Evolutionary conservation across 2,329 filamentous ascomycete genomes (phyloP).

Genomic region (Parastagonospora nodorum): DNA sequence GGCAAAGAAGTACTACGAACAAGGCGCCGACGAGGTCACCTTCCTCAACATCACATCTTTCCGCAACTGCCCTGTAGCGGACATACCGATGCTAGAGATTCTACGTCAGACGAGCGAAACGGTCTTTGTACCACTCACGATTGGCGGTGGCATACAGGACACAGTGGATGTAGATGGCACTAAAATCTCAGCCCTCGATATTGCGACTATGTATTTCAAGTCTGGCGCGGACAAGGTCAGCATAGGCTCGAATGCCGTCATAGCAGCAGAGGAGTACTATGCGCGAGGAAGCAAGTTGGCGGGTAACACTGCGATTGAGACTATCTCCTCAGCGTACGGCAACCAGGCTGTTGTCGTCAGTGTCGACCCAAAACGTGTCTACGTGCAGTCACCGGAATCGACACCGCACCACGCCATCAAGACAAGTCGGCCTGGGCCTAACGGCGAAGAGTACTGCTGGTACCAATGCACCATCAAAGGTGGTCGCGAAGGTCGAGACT

Average conservation of each 20-base stretch:
- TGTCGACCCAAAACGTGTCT: slow-evolving; percentile 90
- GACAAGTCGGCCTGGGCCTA: slow-evolving; percentile 71
- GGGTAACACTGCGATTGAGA: slow-evolving; percentile 90
- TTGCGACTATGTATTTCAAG: slow-evolving; percentile 97
- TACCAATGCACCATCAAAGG: slow-evolving; percentile 98
- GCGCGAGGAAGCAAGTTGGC: slow-evolving; percentile 68
- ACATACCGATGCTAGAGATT: slow-evolving; percentile 95
- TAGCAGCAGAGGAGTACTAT: slow-evolving; percentile 91
- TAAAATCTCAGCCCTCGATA: slow-evolving; percentile 84
- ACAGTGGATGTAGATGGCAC: slow-evolving; percentile 87
- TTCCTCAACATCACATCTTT: slow-evolving; percentile 99
- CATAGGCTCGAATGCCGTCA: slow-evolving; percentile 92
- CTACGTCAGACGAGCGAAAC: slow-evolving; percentile 83
- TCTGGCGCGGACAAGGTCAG: slow-evolving; percentile 97
- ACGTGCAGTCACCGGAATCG: slow-evolving; percentile 70
- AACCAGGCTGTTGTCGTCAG: slow-evolving; percentile 96
- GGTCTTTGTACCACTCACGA: slow-evolving; percentile 93
- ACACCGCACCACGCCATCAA: slow-evolving; percentile 77
- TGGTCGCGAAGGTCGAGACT: slow-evolving; percentile 88
- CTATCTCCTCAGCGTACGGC: slow-evolving; percentile 90
- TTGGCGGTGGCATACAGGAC: slow-evolving; percentile 94
- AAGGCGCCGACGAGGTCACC: slow-evolving; percentile 94
- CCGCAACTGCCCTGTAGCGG: slow-evolving; percentile 89
- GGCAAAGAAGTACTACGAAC: slow-evolving; percentile 91
- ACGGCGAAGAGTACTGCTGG: slow-evolving; percentile 85